Conservation (phyloP, 225 moss, liverwort and hornwort species). For the Straminergon stramineum region DNA sequence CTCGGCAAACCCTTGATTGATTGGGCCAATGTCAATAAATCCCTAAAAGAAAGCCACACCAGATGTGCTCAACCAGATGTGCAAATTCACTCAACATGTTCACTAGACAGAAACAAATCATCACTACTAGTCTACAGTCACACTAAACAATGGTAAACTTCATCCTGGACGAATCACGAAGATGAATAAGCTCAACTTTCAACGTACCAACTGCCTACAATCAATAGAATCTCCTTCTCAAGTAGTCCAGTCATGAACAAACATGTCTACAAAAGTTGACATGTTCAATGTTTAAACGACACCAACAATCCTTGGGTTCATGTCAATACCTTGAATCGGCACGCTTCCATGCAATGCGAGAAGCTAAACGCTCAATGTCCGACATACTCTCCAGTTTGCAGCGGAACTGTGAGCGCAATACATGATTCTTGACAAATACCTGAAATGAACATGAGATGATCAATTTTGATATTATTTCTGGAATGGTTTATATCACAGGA, state of each 20-base stretch:
- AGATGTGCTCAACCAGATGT: slow-evolving; percentile 3
- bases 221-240: neutral
- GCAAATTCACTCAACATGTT: neutral
- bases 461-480: neutral
- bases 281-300: neutral
- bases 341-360: slow-evolving; percentile 66
- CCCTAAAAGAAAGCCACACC: slow-evolving; percentile 25
- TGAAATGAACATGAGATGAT: slow-evolving; percentile 3
- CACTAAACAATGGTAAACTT: neutral
- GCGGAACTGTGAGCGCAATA: slow-evolving; percentile 39
- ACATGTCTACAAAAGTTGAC: neutral
- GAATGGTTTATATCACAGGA: neutral
- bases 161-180: neutral
- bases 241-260: neutral
- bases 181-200: neutral
- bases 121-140: neutral
- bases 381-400: slow-evolving; percentile 36
- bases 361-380: slow-evolving; percentile 62
- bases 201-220: neutral
- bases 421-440: slow-evolving; percentile 41
- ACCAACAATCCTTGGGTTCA: neutral
- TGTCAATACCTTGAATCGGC: slow-evolving; percentile 53
- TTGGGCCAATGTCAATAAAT: slow-evolving; percentile 43
- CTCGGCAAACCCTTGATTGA: slow-evolving; percentile 49
- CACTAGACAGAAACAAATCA: neutral